Evolutionary conservation across 768 basidiomycete genomes (phyloP), one percentile per base, ranked within the genome.

Genomic region (Cystoderma amianthinum): DNA sequence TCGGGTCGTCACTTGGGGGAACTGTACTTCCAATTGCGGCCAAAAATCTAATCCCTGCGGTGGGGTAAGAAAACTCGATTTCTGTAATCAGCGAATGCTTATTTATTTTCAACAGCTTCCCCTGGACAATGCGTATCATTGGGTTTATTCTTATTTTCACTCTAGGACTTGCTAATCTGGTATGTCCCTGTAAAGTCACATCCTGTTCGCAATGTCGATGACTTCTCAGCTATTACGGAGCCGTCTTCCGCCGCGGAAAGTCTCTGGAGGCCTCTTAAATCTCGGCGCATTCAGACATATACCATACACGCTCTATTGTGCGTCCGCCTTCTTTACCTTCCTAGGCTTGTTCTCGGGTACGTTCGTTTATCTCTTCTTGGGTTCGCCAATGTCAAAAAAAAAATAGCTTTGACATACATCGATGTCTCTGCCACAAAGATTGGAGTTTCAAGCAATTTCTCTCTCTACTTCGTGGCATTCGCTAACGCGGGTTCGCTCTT

Each of bases 71-170:
- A 2, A 28, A 7, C 7, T 28, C n/a, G 7, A 7, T 15, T 38
- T 32, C 6, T 22, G 7, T n/a, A n/a, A n/a, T 7, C 6, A 36
- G 16, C 6, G 9, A n/a, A n/a, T n/a, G n/a, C n/a, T n/a, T n/a
- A n/a, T n/a, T 6, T 40, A 5, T 32, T n/a, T 28, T 28, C n/a
- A 28, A 28, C 25, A 87, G 85, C n/a, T 89, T 88, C 56, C 64
- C 66, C 46, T 89, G 85, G 86, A 84, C 85, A 0, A 76, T 84
- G 69, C 69, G 86, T 10, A 73, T 81, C 22, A 59, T 86, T 32
- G 85, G 76, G 2, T 78, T 86, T 45, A 73, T 85, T 6, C 55
- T 85, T 0, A 45, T 82, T 1, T 46, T 68, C 11, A 53, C 71
- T 1, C 64, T 86, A 3, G 70, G 71, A 2, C 52, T 73, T 10